Base-by-base conservation (phyloP, 306 rosid genomes). In the Cucumis melo region DNA sequence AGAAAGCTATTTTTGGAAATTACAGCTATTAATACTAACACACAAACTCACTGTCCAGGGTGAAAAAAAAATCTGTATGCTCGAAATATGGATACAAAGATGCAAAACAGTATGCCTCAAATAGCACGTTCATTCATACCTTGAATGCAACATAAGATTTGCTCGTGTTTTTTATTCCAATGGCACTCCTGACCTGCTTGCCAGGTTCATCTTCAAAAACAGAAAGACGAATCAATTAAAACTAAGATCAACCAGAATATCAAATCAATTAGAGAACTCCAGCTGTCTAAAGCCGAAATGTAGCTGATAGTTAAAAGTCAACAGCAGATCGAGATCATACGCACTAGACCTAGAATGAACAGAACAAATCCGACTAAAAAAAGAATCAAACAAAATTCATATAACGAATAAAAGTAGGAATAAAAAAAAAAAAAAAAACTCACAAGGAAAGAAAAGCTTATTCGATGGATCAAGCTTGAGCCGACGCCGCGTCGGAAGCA, bases 401-500 rank as follows among this genome's bases (percentile, higher is more conserved):
- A n/a, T 0, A 12, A 53, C 19, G 2, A 75, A 39, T 20, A 23
- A n/a, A 75, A 41, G 17, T 27, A 5, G n/a, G n/a, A 27, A 27
- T 1, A 27, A 27, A 27, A 27, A 27, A 27, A 27, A 27, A 27
- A 27, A 27, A 27, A 19, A 16, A 29, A 7, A 80, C 91, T 54
- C 84, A 95, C 99, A 92, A 72, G 99, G 99, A 70, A 95, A 95
- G 86, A 86, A 95, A 62, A 95, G 99, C 84, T 95, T 95, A 71
- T 80, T 85, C 51, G 92, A 76, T 19, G 99, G 99, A 87, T 95
- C 99, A 66, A 95, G 99, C 92, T 89, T 95, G 81, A 95, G 99
- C 61, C 99, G 92, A 41, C 99, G 99, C 46, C 98, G 92, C 36
- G 92, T 87, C 0, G 91, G 99, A 48, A 95, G 98, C 74, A 95